Evolutionary conservation across 2,329 filamentous ascomycete genomes (phyloP), one percentile per base, ranked within the genome.

Genomic region (Beauveria bassiana): DNA sequence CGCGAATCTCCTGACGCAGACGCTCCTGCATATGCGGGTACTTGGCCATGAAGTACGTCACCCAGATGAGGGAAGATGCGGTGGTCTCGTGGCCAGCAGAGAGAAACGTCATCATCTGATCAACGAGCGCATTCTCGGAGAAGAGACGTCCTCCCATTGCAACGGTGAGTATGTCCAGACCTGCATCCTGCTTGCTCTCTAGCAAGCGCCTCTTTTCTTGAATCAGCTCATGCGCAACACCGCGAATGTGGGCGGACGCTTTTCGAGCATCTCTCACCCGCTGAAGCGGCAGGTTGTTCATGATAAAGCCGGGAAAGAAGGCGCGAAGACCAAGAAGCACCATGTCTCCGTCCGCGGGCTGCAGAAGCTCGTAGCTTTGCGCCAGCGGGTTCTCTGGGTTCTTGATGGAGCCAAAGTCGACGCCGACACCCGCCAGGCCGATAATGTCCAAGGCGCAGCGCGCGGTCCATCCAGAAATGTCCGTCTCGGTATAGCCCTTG

Each of bases 21-120:
- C 71, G 70, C 6, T 70, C 61, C 57, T 79, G 76, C 5, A 78
- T 65, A 1, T 70, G 66, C 0, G 73, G 73, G 26, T 75, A 65
- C 43, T 69, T 68, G 6, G 71, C 67, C 9, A 80, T 65, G 59
- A 74, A 67, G 34, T 78, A 77, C 2, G 73, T 69, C 0, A 72
- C 72, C 77, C 77, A 79, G 0, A 72, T 73, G 53, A 79, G 70
- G 0, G 74, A 67, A 0, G 71, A 70, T 2, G 77, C 76, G 1
- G 76, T 79, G 0, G 77, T 79, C 61, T 79, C 77, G 52, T 79
- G 77, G 0, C 77, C 77, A 9, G 75, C 73, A 0, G 72, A 72
- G 14, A 77, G 66, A 62, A 77, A 75, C 0, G 75, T 78, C 69
- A 78, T 74, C 26, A 77, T 64, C 60, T 78, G 73, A 57, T 75